Percentiles rank a stretch among this genome's conserved stretches.
Evolutionary conservation across 768 basidiomycete genomes (phyloP).

Genomic region (Xanthoconium stramineum): DNA sequence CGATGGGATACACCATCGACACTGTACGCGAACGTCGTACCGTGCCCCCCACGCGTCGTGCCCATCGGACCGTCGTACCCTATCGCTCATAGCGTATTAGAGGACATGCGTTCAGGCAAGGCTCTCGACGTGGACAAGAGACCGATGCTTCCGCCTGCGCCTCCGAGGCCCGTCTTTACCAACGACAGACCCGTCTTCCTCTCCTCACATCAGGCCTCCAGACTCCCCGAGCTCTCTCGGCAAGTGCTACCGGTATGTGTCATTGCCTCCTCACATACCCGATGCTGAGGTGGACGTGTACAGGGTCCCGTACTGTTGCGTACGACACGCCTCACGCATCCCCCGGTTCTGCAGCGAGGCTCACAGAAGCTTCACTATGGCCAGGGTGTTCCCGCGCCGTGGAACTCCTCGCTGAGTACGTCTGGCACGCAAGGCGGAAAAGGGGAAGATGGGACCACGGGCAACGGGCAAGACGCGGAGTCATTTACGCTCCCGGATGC

Average conservation of each 20-base stretch:
- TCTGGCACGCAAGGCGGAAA: constrained; percentile 21
- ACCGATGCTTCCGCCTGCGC: constrained; percentile 32
- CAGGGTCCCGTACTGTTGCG: constrained; percentile 57
- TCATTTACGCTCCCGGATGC: constrained; percentile 43
- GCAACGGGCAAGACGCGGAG: constrained; percentile 24
- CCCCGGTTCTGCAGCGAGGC: constrained; percentile 55
- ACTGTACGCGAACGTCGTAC: constrained; percentile 54
- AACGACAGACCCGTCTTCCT: constrained; percentile 59
- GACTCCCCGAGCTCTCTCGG: constrained; percentile 65
- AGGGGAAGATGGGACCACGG: constrained; percentile 17
- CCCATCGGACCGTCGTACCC: constrained; percentile 68
- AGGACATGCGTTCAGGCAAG: constrained; percentile 34
- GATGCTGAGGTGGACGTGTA: constrained; percentile 5
- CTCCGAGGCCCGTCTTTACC: constrained; percentile 39
- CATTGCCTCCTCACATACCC: not conserved
- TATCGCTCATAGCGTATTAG: constrained; percentile 38
- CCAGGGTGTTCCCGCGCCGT: constrained; percentile 39
- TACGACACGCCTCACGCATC: constrained; percentile 62
- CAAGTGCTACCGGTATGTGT: constrained; percentile 62
- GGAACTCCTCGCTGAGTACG: constrained; percentile 36
- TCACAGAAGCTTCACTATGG: constrained; percentile 42
- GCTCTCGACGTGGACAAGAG: constrained; percentile 49
- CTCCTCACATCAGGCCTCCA: constrained; percentile 58
- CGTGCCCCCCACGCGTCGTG: constrained; percentile 59
- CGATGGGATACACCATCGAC: constrained; percentile 72